Base-by-base conservation (phyloP, 208 protist species). In the Trypanosoma conorhini region DNA sequence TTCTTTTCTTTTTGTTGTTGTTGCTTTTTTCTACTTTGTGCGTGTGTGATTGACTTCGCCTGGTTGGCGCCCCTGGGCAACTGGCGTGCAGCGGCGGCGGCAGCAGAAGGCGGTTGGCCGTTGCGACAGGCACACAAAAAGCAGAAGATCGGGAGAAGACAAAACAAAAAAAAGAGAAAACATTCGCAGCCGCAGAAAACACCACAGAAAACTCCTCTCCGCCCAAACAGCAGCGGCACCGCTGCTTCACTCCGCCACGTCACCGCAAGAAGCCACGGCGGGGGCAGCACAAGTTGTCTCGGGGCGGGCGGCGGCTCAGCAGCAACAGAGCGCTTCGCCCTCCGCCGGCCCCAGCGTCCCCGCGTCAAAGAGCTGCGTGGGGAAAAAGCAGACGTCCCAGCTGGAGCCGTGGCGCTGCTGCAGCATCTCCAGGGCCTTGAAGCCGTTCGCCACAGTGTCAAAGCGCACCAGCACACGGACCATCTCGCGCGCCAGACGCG, bases 401-500 rank as follows among this genome's bases (percentile, higher is more conserved):
- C 50, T 74, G 21, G 26, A 28, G 44, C 46, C 30, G 33, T 70
- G 40, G 5, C 71, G 24, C 59, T 77, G 62, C 59, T 70, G 65
- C n/a, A 94, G 71, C 1, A 40, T 70, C 72, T 94, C 88, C 17
- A 83, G 74, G 28, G 87, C 87, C 67, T 90, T 93, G 67, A 96
- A 94, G 9, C 87, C 88, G 63, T 82, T 85, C 15, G 91, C 84
- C 15, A 94, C 85, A 42, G 83, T 89, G 67, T 96, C 88, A 51
- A 93, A 91, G n/a, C 91, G 88, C 38, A 94, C 80, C 51, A 92
- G 84, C 30, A 96, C 62, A 15, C 91, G 88, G 42, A 96, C 58
- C 66, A 70, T 56, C 70, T 92, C 85, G 2, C 55, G 51, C 30
- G 33, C 33, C 15, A 46, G 52, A 35, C 76, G 57, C 46, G 56